These are phyloP conservation scores for Curvularia lunata DNA, from an alignment of 2,329 filamentous ascomycete genomes.

Conservation along the genomic window DNA sequence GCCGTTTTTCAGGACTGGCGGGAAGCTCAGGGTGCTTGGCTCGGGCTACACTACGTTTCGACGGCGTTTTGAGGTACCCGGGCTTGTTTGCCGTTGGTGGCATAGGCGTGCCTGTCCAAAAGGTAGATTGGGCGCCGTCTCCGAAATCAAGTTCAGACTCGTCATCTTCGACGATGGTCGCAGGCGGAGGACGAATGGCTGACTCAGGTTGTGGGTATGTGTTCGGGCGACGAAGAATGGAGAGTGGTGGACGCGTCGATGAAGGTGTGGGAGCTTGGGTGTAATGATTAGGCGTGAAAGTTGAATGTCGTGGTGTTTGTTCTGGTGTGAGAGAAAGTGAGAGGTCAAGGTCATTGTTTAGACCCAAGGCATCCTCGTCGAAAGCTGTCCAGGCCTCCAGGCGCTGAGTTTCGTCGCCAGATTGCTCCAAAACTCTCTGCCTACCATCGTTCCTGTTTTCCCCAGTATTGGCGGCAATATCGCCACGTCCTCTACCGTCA, in stretches of 20 bases:
- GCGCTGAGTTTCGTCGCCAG: constrained; percentile 39
- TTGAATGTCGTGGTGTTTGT: constrained; percentile 7
- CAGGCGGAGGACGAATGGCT: constrained; percentile 19
- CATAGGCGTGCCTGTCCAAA: constrained; percentile 40
- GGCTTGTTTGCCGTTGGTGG: constrained; percentile 19
- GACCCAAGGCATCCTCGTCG: constrained; percentile 41
- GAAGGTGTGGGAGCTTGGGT: constrained; percentile 5
- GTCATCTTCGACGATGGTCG: constrained; percentile 31
- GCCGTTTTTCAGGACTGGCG: constrained; percentile 33
- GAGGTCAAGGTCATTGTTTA: constrained; percentile 39
- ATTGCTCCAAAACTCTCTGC: constrained; percentile 1
- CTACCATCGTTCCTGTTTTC: constrained; percentile 9
- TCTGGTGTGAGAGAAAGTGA: constrained; percentile 38
- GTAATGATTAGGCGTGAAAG: constrained; percentile 6
- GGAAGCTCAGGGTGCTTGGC: constrained; percentile 41
- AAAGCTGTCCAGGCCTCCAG: constrained; percentile 50
- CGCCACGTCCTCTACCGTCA: neutral
- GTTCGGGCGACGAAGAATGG: constrained; percentile 21
- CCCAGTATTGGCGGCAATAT: neutral
- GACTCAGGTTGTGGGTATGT: constrained; percentile 27
- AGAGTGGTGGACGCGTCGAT: constrained; percentile 14
- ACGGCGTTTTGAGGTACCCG: constrained; percentile 57
- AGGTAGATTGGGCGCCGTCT: constrained; percentile 22
- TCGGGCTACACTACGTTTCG: constrained; percentile 48
- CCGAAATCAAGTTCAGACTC: constrained; percentile 16